Conservation (phyloP, 192 early-diverging fungal genomes). For the Kickxella alabastrina region DNA sequence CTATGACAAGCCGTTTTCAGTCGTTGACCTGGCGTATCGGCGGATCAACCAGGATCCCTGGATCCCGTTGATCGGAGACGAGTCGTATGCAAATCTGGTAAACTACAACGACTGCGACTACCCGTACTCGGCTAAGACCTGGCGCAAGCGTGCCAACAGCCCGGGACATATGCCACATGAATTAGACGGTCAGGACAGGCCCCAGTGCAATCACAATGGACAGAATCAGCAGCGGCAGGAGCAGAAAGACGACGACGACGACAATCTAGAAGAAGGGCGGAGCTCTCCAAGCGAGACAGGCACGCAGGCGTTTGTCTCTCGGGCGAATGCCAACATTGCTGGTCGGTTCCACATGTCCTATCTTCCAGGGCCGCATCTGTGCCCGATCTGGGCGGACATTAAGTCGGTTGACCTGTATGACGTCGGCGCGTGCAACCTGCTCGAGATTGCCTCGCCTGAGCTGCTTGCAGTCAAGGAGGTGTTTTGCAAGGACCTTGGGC, state of each 20-base stretch:
- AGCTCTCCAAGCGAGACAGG: constrained; percentile 28
- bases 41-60: constrained; percentile 48
- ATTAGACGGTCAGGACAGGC: not conserved
- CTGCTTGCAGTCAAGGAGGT: constrained; percentile 46
- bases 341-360: constrained; percentile 42
- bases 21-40: constrained; percentile 43
- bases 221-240: constrained; percentile 6
- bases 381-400: constrained; percentile 51
- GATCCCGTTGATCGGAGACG: constrained; percentile 31
- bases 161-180: not conserved
- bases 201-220: too few species aligned
- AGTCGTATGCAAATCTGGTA: constrained; percentile 11
- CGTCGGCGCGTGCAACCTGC: constrained; percentile 39
- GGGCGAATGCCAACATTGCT: constrained; percentile 36
- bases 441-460: constrained; percentile 44
- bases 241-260: not conserved
- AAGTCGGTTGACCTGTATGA: constrained; percentile 48
- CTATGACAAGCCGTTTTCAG: constrained; percentile 46
- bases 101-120: constrained; percentile 12
- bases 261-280: not conserved
- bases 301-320: constrained; percentile 10
- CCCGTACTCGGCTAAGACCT: constrained; percentile 39
- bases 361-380: constrained; percentile 42
- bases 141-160: constrained; percentile 19
- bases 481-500: constrained; percentile 46